Evolutionary conservation across 1,284 basidiomycete species (phyloP), one percentile per base, ranked within the genome.

Genomic region (Ceratobasidium sp.): DNA sequence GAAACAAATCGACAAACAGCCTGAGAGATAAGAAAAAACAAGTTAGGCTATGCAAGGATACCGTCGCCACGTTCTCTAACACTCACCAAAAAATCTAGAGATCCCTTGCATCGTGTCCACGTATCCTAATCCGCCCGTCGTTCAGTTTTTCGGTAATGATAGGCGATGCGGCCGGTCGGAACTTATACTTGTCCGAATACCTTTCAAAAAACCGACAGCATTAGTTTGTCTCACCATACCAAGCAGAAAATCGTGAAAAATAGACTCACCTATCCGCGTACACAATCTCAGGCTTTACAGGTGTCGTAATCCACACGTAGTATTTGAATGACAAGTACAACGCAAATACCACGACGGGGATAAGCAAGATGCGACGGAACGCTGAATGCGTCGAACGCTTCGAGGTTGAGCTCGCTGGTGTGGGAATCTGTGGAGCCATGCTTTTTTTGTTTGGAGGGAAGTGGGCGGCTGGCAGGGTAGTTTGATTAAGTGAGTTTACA

Each of bases 141-240:
- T 88, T 88, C 77, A 92, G 82, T 9, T 84, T 87, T 82, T 92
- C 90, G 0, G 90, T 91, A 78, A 92, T 86, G 64, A 92, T 85
- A n/a, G 91, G 91, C 79, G 89, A 90, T 13, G 91, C 91, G 23
- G 91, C 91, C 1, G 91, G 91, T 77, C 91, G 85, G 82, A 86
- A 92, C 82, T 90, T 91, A 83, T 86, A 86, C 64, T 91, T 89
- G 78, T 90, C 88, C 38, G 91, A 92, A 81, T 92, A 93, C 80
- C 91, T 92, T 78, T 38, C 61, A 33, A 33, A 44, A 61, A 71
- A 57, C n/a, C n/a, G n/a, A n/a, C n/a, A n/a, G n/a, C n/a, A n/a
- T n/a, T n/a, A n/a, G n/a, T n/a, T n/a, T n/a, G n/a, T n/a, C n/a
- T n/a, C n/a, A n/a, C n/a, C n/a, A n/a, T n/a, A n/a, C n/a, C n/a